Evolutionary conservation across 2,329 filamentous ascomycete genomes (phyloP).

Genomic region (Fonsecaea erecta): DNA sequence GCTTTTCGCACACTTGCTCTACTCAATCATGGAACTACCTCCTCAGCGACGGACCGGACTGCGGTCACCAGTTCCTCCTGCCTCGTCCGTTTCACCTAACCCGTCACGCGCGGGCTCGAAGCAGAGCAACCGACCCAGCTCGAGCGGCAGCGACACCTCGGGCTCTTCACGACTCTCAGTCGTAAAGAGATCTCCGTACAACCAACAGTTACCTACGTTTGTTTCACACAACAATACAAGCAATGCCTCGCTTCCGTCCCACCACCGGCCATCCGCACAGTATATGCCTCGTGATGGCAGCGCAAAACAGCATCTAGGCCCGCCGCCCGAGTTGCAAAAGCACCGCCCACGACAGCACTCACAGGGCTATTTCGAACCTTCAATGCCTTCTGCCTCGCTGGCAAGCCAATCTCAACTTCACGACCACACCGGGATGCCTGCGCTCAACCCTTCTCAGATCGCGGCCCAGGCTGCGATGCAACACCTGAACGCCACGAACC

Average conservation of each 20-base stretch:
- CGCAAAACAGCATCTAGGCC: constrained; percentile 39
- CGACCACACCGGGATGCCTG: constrained; percentile 49
- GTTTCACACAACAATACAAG: constrained; percentile 40
- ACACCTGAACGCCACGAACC: constrained; percentile 48
- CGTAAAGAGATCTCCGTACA: constrained; percentile 46
- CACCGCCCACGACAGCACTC: constrained; percentile 60
- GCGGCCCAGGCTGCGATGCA: constrained; percentile 71
- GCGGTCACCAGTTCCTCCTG: constrained; percentile 35
- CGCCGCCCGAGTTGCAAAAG: constrained; percentile 45
- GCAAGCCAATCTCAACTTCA: constrained; percentile 39
- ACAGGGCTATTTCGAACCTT: constrained; percentile 71
- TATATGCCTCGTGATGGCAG: constrained; percentile 48
- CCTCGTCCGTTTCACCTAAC: constrained; percentile 34
- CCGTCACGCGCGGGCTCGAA: constrained; percentile 34
- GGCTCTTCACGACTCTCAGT: constrained; percentile 51
- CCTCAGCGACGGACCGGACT: constrained; percentile 32
- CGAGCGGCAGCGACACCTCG: constrained; percentile 55
- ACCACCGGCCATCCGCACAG: constrained; percentile 44
- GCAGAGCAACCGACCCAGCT: constrained; percentile 44
- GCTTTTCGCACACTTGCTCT: background rate
- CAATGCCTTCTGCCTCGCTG: constrained; percentile 59
- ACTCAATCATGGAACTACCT: constrained; percentile 24
- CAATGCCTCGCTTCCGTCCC: constrained; percentile 43
- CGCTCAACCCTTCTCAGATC: constrained; percentile 65
- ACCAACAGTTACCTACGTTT: constrained; percentile 40